Conservation (phyloP, 345 rosid genomes). For the Lagerstroemia speciosa region DNA sequence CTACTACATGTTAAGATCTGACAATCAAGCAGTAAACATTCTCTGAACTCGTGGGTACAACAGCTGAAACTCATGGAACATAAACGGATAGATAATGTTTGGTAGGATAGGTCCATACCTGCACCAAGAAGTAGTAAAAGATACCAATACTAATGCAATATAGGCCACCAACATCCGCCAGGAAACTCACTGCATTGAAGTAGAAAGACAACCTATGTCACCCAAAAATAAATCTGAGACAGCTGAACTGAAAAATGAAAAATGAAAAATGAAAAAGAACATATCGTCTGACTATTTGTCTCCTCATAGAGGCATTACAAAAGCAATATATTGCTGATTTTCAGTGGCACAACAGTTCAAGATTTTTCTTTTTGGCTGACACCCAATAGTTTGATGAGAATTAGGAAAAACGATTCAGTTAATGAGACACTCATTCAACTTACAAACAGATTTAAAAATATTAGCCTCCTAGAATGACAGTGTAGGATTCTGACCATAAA, state of each 20-base stretch:
- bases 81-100: background rate
- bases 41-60: background rate
- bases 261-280: background rate
- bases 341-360: background rate
- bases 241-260: background rate
- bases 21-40: background rate
- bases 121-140: conserved; percentile 84
- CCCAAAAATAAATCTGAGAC: background rate
- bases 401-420: background rate
- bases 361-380: too few species aligned
- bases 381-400: background rate
- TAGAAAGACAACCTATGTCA: background rate
- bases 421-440: background rate
- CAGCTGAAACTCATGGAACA: background rate
- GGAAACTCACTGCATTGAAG: conserved; percentile 78
- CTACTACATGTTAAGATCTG: background rate
- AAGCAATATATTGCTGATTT: background rate
- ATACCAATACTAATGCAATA: conserved; percentile 89
- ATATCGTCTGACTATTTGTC: background rate
- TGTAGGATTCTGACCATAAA: background rate
- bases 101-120: conserved; percentile 31
- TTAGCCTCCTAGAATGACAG: background rate
- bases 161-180: conserved; percentile 97
- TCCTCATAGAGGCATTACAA: background rate
- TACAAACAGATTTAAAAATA: background rate